Evolutionary conservation across 345 rosid species (phyloP).

Genomic region (Boechera divaricarpa): DNA sequence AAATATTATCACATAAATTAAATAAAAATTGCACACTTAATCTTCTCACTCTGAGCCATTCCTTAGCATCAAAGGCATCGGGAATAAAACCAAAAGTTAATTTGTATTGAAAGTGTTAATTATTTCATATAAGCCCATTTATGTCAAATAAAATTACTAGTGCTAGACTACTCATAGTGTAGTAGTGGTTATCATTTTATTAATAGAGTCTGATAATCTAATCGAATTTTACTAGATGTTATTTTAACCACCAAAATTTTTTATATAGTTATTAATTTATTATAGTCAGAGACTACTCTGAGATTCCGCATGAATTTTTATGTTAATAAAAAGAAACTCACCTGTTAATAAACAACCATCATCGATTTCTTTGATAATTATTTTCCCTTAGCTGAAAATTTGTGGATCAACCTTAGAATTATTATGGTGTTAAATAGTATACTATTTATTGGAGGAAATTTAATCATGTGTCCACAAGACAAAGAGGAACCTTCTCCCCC

Average conservation of each 20-base stretch:
- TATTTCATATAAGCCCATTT: neutral
- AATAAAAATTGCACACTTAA: neutral
- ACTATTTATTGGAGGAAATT: neutral
- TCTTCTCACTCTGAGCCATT: slow-evolving; percentile 15
- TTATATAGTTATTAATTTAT: too few species aligned
- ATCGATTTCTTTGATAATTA: neutral
- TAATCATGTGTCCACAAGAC: slow-evolving; percentile 1
- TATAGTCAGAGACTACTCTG: neutral
- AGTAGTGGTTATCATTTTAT: slow-evolving; percentile 10
- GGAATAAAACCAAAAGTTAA: neutral
- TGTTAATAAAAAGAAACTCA: neutral
- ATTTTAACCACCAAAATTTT: neutral
- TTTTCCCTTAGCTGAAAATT: neutral
- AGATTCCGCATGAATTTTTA: neutral
- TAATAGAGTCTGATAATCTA: neutral
- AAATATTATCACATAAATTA: slow-evolving; percentile 6
- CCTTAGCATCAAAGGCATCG: slow-evolving; percentile 36
- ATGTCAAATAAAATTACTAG: neutral
- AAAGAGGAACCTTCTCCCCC: slow-evolving; percentile 1
- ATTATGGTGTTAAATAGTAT: neutral
- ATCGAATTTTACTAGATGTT: neutral
- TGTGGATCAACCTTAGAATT: neutral
- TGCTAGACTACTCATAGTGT: neutral
- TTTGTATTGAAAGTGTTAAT: neutral
- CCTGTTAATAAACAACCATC: neutral